phyloP scores from a whole-genome alignment of 2,329 filamentous ascomycete genomes.

The Nakataea oryzae region DNA sequence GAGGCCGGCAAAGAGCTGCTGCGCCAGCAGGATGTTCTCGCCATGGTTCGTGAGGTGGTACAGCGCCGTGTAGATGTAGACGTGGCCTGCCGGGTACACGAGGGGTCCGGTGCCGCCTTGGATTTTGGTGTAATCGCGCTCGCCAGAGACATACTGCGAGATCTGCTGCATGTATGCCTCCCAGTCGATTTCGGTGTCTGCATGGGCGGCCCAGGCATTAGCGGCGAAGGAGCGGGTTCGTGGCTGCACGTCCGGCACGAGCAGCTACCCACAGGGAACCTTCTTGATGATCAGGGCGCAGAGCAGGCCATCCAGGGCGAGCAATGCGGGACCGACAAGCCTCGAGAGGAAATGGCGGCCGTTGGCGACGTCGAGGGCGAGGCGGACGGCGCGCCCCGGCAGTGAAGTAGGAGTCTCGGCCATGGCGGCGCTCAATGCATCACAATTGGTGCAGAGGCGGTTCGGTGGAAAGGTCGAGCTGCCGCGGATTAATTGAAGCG shows the following conservation, averaged over 20 bases:
- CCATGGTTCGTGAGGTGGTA: constrained; percentile 71
- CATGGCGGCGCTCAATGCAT: constrained; percentile 5
- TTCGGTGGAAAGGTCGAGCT: background rate
- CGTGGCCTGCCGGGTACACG: constrained; percentile 89
- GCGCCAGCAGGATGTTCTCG: constrained; percentile 66
- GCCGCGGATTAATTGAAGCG: background rate
- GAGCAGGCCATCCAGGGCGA: constrained; percentile 60
- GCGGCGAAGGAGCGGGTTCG: background rate
- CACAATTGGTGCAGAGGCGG: background rate
- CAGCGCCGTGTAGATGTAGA: constrained; percentile 78
- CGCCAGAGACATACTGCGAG: constrained; percentile 65
- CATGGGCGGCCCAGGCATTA: background rate
- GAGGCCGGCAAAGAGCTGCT: constrained; percentile 69
- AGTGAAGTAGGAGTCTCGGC: constrained; percentile 6
- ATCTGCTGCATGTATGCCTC: constrained; percentile 94
- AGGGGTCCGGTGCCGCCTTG: constrained; percentile 83
- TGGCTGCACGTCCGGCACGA: constrained; percentile 1
- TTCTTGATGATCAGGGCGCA: constrained; percentile 69
- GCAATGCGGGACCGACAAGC: constrained; percentile 47
- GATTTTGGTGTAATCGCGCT: constrained; percentile 80
- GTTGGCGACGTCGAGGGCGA: constrained; percentile 31
- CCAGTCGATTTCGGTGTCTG: constrained; percentile 98
- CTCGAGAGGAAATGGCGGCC: constrained; percentile 39
- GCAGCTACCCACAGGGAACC: constrained; percentile 57
- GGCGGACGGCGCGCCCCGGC: constrained; percentile 15